Percentiles rank a stretch among this genome's conserved stretches.
phyloP scores from a whole-genome alignment of 78 protist genomes.

The Pelomyxa schiedti region DNA sequence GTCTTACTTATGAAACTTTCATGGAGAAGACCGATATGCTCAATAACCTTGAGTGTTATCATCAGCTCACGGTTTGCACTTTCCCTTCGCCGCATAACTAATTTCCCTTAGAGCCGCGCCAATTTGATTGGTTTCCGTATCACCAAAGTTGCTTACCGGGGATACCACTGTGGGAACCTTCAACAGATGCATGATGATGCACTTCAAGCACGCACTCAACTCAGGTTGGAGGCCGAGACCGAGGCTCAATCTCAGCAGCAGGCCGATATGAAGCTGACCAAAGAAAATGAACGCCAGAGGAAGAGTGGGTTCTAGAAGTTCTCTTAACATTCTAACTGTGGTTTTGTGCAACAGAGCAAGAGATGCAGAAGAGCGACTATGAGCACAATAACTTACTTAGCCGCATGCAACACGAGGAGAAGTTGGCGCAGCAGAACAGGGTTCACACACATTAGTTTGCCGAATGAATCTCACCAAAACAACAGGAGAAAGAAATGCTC shows the following conservation, averaged over 20 bases:
- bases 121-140: slow-evolving; percentile 1
- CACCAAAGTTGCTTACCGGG: slow-evolving; percentile 14
- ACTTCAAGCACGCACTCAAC: slow-evolving; percentile 9
- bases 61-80: not conserved
- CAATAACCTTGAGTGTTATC: not conserved
- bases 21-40: not conserved
- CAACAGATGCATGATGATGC: slow-evolving; percentile 27
- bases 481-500: not conserved
- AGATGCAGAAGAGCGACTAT: not conserved
- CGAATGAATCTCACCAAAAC: too few species aligned
- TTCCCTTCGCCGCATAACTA: not conserved
- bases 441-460: too few species aligned
- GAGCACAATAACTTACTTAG: not conserved
- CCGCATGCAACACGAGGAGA: not conserved
- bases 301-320: not conserved
- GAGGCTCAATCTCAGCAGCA: not conserved
- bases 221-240: slow-evolving; percentile 4
- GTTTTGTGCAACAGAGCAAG: not conserved
- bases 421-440: not conserved
- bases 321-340: too few species aligned
- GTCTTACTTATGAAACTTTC: not conserved
- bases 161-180: not conserved
- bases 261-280: slow-evolving; percentile 4
- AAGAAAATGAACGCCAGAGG: not conserved
- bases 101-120: not conserved